phyloP scores from a whole-genome alignment of 2,329 filamentous ascomycete genomes.

The Arthrobotrys musiformis region DNA sequence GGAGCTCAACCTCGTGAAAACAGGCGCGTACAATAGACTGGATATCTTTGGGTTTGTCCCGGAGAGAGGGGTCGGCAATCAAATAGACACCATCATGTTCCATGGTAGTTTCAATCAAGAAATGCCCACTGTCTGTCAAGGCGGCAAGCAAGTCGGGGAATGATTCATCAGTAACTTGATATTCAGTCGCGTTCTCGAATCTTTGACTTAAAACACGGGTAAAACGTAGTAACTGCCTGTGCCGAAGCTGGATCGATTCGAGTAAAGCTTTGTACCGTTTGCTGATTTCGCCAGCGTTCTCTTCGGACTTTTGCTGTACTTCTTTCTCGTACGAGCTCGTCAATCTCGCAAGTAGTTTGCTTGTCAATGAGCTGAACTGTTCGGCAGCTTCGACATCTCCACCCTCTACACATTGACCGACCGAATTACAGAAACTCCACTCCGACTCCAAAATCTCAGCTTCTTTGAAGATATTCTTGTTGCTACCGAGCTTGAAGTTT shows the following conservation, averaged over 20 bases:
- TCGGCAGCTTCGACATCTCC: constrained; percentile 97
- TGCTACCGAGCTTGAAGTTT: constrained; percentile 96
- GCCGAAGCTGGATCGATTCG: constrained; percentile 93
- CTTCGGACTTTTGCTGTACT: constrained; percentile 82
- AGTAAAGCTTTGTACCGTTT: constrained; percentile 95
- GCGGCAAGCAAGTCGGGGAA: constrained; percentile 82
- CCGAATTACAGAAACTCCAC: constrained; percentile 96
- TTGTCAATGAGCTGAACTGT: constrained; percentile 93
- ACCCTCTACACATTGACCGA: constrained; percentile 88
- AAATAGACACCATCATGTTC: constrained; percentile 82
- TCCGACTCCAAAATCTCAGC: constrained; percentile 96
- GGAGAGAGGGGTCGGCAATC: constrained; percentile 83
- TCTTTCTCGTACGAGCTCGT: constrained; percentile 93
- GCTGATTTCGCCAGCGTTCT: constrained; percentile 88
- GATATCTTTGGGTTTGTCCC: constrained; percentile 80
- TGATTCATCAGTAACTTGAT: constrained; percentile 80
- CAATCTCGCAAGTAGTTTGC: constrained; percentile 87
- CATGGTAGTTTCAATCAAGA: constrained; percentile 79
- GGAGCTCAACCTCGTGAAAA: constrained; percentile 75
- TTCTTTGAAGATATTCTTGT: constrained; percentile 99
- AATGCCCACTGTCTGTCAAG: constrained; percentile 83
- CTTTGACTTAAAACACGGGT: constrained; percentile 79
- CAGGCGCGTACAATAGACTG: constrained; percentile 84
- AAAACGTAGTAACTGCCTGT: constrained; percentile 88
- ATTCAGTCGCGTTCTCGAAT: constrained; percentile 97